These are phyloP conservation scores for Alternaria postmessia DNA, from an alignment of 2,329 filamentous ascomycete species.

Conservation along the genomic window DNA sequence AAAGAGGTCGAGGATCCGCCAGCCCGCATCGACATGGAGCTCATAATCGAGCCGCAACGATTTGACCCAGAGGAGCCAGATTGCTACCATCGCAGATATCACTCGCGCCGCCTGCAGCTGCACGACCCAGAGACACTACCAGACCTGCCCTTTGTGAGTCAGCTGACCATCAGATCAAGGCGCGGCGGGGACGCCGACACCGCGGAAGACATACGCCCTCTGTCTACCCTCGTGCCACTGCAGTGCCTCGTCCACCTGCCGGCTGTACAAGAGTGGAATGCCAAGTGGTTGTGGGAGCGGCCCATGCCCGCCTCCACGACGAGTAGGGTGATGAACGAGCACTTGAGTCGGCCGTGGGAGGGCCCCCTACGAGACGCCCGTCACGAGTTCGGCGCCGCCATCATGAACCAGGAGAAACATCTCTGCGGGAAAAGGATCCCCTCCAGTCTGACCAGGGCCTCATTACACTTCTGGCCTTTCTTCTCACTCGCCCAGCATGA, in stretches of 20 bases:
- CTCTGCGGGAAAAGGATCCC: slow-evolving; percentile 18
- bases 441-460: slow-evolving; percentile 14
- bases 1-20: slow-evolving; percentile 10
- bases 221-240: slow-evolving; percentile 21
- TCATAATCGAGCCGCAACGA: slow-evolving; percentile 15
- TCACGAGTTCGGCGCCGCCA: slow-evolving; percentile 22
- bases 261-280: slow-evolving; percentile 17
- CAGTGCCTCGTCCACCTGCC: slow-evolving; percentile 21
- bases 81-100: slow-evolving; percentile 17
- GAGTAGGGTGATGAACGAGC: slow-evolving; percentile 19
- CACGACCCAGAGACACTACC: slow-evolving; percentile 17
- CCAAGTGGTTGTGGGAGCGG: slow-evolving; percentile 20
- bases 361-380: slow-evolving; percentile 21
- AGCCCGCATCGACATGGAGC: slow-evolving; percentile 11
- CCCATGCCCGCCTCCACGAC: slow-evolving; percentile 17
- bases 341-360: slow-evolving; percentile 21
- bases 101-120: slow-evolving; percentile 21
- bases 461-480: slow-evolving; percentile 20
- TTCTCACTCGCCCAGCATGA: slow-evolving; percentile 13
- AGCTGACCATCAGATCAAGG: slow-evolving; percentile 9
- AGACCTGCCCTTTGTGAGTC: slow-evolving; percentile 18
- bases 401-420: slow-evolving; percentile 18
- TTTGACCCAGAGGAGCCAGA: slow-evolving; percentile 14
- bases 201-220: slow-evolving; percentile 22
- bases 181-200: slow-evolving; percentile 2